phyloP scores from a whole-genome alignment of 441 rosid genomes.

The Mallotus japonicus region DNA sequence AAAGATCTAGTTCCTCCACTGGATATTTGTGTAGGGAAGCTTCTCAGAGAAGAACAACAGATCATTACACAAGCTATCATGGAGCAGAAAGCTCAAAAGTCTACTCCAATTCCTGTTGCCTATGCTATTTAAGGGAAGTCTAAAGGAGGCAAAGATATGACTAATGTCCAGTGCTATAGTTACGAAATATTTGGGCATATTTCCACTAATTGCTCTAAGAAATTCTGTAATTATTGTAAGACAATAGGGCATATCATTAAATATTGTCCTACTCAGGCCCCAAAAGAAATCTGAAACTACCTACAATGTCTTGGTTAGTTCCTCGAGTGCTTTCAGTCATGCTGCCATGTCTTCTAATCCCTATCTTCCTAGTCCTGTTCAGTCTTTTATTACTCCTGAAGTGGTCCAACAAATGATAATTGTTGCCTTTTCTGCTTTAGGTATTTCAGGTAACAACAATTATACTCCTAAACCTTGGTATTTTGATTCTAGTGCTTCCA shows the following conservation, averaged over 20 bases:
- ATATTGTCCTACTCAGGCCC: not conserved
- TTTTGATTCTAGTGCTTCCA: slow-evolving; percentile 5
- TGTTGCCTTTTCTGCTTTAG: not conserved
- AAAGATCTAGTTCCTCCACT: not conserved
- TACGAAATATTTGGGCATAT: not conserved
- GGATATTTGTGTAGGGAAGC: slow-evolving; percentile 6
- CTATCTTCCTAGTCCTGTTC: not conserved
- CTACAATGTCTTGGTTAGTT: not conserved
- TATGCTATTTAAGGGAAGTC: not conserved
- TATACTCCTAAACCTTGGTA: not conserved
- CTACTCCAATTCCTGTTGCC: not conserved
- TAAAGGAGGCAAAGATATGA: slow-evolving; percentile 8
- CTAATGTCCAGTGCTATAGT: not conserved
- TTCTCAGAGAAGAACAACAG: not conserved
- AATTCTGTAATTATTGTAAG: slow-evolving; percentile 2
- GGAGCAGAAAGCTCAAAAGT: slow-evolving; percentile 8
- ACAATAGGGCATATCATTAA: slow-evolving; percentile 8
- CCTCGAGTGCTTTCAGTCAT: not conserved
- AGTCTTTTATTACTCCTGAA: not conserved
- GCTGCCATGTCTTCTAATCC: too few species aligned
- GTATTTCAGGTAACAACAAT: slow-evolving; percentile 1
- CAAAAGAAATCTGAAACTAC: not conserved
- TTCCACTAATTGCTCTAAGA: not conserved
- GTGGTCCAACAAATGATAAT: slow-evolving; percentile 11
- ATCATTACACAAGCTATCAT: not conserved